Percentiles rank a stretch among this genome's conserved stretches.
Conservation (phyloP, 257 asterid genomes). For the Solanum tacnaense region DNA sequence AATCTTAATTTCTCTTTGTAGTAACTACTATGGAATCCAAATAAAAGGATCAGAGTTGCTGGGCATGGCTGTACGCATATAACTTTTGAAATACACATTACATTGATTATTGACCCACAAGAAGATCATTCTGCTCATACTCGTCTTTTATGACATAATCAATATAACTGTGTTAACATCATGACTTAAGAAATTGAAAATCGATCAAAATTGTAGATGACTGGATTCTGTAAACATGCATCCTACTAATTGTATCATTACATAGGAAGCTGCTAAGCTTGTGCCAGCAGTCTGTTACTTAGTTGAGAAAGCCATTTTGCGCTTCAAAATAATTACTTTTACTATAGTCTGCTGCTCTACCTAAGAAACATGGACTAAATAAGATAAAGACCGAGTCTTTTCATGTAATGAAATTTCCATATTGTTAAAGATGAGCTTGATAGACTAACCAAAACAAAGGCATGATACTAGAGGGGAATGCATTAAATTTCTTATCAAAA, state of each 20-base stretch:
- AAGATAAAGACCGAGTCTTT: background rate
- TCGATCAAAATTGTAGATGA: background rate
- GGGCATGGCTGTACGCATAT: background rate
- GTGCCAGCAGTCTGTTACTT: background rate
- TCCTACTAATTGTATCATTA: background rate
- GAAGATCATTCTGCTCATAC: background rate
- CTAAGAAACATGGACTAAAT: background rate
- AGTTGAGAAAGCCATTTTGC: background rate
- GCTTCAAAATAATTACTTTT: background rate
- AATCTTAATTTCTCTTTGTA: background rate
- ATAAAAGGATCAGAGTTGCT: background rate
- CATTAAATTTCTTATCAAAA: background rate
- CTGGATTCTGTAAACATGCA: background rate
- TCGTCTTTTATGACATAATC: background rate
- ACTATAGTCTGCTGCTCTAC: background rate
- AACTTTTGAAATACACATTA: background rate
- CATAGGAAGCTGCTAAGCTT: background rate
- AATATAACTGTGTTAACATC: background rate
- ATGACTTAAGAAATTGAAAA: background rate
- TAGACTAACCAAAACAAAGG: background rate
- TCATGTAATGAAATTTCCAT: background rate
- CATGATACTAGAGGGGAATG: background rate
- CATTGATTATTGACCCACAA: background rate
- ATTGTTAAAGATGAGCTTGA: background rate
- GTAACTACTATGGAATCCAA: background rate